Evolutionary conservation across 2,329 filamentous ascomycete genomes (phyloP), one percentile per base, ranked within the genome.

Genomic region (Aspergillus costaricaensis): DNA sequence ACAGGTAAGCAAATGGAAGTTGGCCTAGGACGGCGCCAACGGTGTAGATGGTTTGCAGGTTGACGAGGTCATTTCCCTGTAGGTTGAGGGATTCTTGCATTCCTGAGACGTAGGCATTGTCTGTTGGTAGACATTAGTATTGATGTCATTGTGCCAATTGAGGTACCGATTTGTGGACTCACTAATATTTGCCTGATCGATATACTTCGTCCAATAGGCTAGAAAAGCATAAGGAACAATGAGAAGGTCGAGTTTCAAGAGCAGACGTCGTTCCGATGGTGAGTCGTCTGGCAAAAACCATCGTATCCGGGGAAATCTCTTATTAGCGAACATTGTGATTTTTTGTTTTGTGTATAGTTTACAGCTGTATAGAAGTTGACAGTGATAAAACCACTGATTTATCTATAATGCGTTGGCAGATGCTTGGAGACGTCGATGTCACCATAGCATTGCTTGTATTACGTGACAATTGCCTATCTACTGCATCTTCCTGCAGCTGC

Each of bases 181-280:
- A 84, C 82, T 85, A 53, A 85, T 76, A 57, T 85, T 85, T 3
- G 80, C 74, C 63, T 85, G 82, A 62, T 85, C 83, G 8, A 86
- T 78, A 60, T 85, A 83, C 67, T 85, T 85, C 54, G 82, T 78
- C 80, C 83, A 86, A 62, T 85, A 85, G 0, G 80, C 77, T 2
- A 86, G 69, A 48, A 85, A 81, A 0, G 82, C 83, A 65, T 85
- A 86, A 0, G 83, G 83, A 0, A 87, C 80, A 38, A 86, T 82
- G 2, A 86, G 70, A 0, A 83, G 69, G 61, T 87, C 84, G 12
- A 87, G 77, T 66, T 86, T 86, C 23, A 80, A 55, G 38, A 87
- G 32, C 1, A 36, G 32, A 36, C 32, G 32, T 36, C 32, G 32
- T 36, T 36, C 32, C 5, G 32, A 14, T 1, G 32, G 32, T 2